Evolutionary conservation across 306 rosid genomes (phyloP).

Genomic region (Rosa lucieae): DNA sequence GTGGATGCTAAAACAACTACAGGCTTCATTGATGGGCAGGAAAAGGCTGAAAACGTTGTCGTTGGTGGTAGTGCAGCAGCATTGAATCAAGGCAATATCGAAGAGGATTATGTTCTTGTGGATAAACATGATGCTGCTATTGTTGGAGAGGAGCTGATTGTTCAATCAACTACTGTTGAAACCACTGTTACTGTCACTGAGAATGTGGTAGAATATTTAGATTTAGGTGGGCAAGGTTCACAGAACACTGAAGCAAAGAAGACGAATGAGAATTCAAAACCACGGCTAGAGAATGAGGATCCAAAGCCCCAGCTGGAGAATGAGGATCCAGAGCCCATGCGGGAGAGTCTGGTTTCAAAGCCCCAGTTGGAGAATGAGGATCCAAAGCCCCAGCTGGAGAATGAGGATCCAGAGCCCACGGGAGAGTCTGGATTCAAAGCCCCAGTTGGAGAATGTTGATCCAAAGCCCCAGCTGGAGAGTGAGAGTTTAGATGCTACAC

Average conservation of each 20-base stretch:
- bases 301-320: background rate
- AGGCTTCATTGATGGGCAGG: conserved; percentile 12
- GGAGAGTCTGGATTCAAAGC: conserved; percentile 42
- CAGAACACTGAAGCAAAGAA: conserved; percentile 29
- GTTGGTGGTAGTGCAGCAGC: conserved; percentile 29
- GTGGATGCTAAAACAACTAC: conserved; percentile 28
- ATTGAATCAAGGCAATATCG: conserved; percentile 34
- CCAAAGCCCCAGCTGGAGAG: conserved; percentile 49
- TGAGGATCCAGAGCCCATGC: conserved; percentile 6
- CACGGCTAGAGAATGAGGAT: background rate
- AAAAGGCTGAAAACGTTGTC: conserved; percentile 36
- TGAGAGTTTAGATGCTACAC: conserved; percentile 48
- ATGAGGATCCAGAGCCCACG: conserved; percentile 38
- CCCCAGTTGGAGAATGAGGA: conserved; percentile 22
- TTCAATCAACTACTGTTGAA: conserved; percentile 38
- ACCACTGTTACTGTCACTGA: conserved; percentile 37
- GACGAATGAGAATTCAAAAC: conserved; percentile 18
- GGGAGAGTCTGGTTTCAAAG: conserved; percentile 1
- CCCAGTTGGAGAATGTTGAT: conserved; percentile 48
- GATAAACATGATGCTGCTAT: conserved; percentile 29
- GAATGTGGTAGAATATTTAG: conserved; percentile 42
- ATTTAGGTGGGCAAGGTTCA: conserved; percentile 36
- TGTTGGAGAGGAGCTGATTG: conserved; percentile 36
- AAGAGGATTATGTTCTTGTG: conserved; percentile 36
- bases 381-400: conserved; percentile 32